Evolutionary conservation across 495 filamentous ascomycete genomes (phyloP), one percentile per base, ranked within the genome.

Genomic region (Terfezia claveryi): DNA sequence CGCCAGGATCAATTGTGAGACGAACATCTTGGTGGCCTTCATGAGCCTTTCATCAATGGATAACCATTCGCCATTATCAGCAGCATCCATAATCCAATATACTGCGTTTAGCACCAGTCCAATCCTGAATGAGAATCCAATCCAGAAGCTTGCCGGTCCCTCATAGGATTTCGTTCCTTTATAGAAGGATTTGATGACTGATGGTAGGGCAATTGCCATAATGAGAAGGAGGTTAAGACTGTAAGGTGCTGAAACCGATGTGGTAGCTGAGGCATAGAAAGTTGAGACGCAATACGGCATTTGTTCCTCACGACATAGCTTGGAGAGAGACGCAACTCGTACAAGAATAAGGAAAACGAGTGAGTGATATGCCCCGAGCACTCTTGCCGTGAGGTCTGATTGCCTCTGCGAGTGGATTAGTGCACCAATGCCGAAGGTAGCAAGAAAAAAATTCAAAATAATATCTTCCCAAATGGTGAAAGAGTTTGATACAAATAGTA

Each of bases 391-490:
- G 10, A 71, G 64, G 10, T 73, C 68, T 37, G 76, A 72, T 57
- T 82, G 77, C 23, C 84, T 77, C 60, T 89, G 74, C 9, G 88
- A 87, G 6, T 81, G 78, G 4, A 83, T 64, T n/a, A 83, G 73
- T 37, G 78, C 75, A 38, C 78, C 70, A 20, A 85, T 68, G 32
- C 85, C 89, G 67, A 95, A 95, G 0, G 88, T 92, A 4, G 77
- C 76, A 54, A 95, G 76, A 71, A 95, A 87, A 70, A 89, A 92
- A 2, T 88, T 70, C n/a, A 93, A 73, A 50, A 93, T 94, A 16
- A 87, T 83, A 61, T 96, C 92, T 70, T 99, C 91, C 92, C 92
- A 96, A 58, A 99, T 94, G 6, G 89, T 96, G 68, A 87, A 99
- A 2, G 91, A 96, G 65, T 96, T 99, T 5, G 91, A 89, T 0